Base-by-base conservation (phyloP, 257 asterid genomes). In the Solanum chilense region DNA sequence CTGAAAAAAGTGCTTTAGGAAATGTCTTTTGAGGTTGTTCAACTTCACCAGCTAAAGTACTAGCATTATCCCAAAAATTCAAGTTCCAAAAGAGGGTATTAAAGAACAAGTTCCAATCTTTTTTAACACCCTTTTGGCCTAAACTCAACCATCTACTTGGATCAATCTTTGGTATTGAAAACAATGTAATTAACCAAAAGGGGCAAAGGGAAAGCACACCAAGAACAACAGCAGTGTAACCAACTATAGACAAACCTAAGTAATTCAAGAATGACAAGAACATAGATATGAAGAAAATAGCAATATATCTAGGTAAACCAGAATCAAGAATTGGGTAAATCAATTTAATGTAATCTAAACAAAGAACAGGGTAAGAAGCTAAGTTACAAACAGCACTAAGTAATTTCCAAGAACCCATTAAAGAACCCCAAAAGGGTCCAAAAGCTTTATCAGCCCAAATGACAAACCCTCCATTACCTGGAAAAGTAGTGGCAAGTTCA, bases 11-110 rank as follows among this genome's bases (percentile, higher is more conserved):
- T 9, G 94, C 98, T 10, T 77, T 75, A 2, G 98, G 98, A 52
- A 81, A 93, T 6, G 93, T 93, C 88, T 91, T 91, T 11, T 92
- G 92, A 2, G 98, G 98, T 5, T 93, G 66, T 1, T 94, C 95
- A 27, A 94, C 96, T 89, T 94, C 98, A 33, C 97, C 96, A 0
- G 98, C 98, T 88, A 93, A 87, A 23, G 98, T 93, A 37, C 97
- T 93, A 1, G 88, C 98, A 88, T 90, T 94, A 83, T 93, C 98
- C 93, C 95, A 94, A 25, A 93, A 94, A 62, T 94, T 94, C 87
- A 94, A 86, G 86, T 94, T 94, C 98, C 97, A 93, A 37, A 94
- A 94, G 23, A 94, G 92, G 0, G 97, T 94, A 56, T 94, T 94
- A 89, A 94, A 93, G 76, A 89, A 94, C 88, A 94, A 88, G n/a